Base-by-base conservation (phyloP, 176 grass and related monocot genomes). In the Ensete ventricosum region DNA sequence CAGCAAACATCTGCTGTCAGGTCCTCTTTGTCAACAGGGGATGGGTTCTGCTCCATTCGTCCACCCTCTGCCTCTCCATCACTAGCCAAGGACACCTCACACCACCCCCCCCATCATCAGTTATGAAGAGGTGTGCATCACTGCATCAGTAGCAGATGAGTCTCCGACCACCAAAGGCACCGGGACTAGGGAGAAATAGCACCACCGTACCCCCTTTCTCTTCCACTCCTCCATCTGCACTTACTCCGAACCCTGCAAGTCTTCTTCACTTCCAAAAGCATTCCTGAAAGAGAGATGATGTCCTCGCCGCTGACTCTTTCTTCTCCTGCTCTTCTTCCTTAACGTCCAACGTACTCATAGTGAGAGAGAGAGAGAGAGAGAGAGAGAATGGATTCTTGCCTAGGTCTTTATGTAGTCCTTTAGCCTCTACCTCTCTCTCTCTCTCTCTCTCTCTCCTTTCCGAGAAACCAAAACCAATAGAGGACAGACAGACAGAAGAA, bases 1-100 rank as follows among this genome's bases (percentile, higher is more conserved):
- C 73, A 75, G 73, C 53, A 72, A 65, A 53, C 69, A 72, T 48
- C 16, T 25, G 20, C 52, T 54, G 14, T 29, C 73, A 59, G 73
- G 22, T 48, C 63, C 1, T 27, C 63, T 5, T 5, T 73, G 11
- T 73, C 53, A 27, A 3, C 54, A 50, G 54, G 9, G 4, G 4
- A 53, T 43, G 14, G 20, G 71, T n/a, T 54, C 13, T 5, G 14
- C 13, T 6, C n/a, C 14, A n/a, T 19, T 17, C 17, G 57, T 1
- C 17, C 57, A 60, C 57, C 55, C 3, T 16, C 55, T 16, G 19
- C 55, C 2, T 19, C 55, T 16, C 3, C 55, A 57, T 57, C 34
- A 43, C 34, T 43, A 43, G 34, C 34, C 0, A 0, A 43, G 34
- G 34, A 43, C 34, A 43, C 34, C 34, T 6, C 34, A 43, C 34